A percentile compares a stretch with the other conserved stretches of the same genome.
Evolutionary conservation across 2,329 filamentous ascomycete species (phyloP).

Genomic region (Hymenoscyphus occultus): DNA sequence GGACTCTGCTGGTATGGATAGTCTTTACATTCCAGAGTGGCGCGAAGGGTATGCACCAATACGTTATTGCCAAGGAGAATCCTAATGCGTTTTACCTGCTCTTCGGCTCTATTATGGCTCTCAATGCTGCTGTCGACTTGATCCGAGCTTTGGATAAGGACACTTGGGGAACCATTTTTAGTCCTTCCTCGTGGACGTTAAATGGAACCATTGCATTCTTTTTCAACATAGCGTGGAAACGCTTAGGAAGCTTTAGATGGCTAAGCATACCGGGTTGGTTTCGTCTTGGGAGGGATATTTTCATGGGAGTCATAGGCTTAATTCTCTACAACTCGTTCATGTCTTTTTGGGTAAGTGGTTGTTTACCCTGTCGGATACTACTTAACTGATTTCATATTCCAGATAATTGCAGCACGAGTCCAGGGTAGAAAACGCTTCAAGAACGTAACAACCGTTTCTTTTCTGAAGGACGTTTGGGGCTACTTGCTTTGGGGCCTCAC

Average conservation of each 20-base stretch:
- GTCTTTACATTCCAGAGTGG: neutral
- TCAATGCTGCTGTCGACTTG: neutral
- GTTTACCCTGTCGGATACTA: no score
- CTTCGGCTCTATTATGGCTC: neutral
- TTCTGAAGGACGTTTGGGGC: no score
- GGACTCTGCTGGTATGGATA: neutral
- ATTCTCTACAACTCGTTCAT: no score
- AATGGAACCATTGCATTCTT: neutral
- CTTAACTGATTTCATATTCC: no score
- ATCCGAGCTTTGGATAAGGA: neutral
- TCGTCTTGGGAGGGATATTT: no score
- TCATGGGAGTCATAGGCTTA: no score
- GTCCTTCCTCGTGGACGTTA: neutral
- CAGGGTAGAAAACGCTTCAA: no score
- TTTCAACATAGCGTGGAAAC: neutral
- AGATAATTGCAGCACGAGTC: no score
- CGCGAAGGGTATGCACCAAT: neutral
- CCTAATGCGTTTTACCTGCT: neutral
- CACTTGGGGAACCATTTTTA: neutral
- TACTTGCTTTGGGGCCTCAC: no score
- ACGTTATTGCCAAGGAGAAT: neutral
- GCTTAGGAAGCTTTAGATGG: neutral
- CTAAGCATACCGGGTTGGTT: neutral
- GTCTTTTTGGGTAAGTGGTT: no score
- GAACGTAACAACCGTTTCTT: no score